These are phyloP conservation scores for Plasmodium fragile DNA, from an alignment of 169 alveolate species.

Conservation along the genomic window DNA sequence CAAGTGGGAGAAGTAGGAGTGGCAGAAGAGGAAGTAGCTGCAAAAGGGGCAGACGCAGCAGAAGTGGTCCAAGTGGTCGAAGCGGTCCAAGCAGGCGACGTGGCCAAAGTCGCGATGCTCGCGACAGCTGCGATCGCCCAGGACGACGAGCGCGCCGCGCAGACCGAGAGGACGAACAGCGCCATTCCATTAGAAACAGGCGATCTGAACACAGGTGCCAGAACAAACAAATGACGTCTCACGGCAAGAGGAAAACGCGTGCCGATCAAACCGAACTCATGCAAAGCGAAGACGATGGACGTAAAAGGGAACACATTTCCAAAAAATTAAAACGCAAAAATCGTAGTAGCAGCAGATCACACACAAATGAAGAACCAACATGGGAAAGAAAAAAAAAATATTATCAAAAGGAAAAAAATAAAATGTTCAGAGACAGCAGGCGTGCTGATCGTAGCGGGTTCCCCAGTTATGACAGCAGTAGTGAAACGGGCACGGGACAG, in stretches of 20 bases:
- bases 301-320: not conserved
- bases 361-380: not conserved
- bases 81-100: not conserved
- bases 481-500: not conserved
- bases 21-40: not conserved
- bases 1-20: not conserved
- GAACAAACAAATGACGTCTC: not conserved
- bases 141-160: not conserved
- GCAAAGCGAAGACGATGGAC: not conserved
- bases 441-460: not conserved
- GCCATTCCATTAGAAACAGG: not conserved
- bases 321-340: not conserved
- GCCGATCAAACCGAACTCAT: not conserved
- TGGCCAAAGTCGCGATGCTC: not conserved
- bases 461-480: not conserved
- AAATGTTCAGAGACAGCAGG: not conserved
- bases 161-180: not conserved
- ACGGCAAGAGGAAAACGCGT: not conserved
- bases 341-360: not conserved
- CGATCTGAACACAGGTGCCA: not conserved
- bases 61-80: not conserved
- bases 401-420: not conserved
- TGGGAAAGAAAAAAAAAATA: not conserved
- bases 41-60: not conserved
- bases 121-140: not conserved